These are phyloP conservation scores for Mollisia scopiformis DNA, from an alignment of 2,329 filamentous ascomycete species.

Conservation along the genomic window DNA sequence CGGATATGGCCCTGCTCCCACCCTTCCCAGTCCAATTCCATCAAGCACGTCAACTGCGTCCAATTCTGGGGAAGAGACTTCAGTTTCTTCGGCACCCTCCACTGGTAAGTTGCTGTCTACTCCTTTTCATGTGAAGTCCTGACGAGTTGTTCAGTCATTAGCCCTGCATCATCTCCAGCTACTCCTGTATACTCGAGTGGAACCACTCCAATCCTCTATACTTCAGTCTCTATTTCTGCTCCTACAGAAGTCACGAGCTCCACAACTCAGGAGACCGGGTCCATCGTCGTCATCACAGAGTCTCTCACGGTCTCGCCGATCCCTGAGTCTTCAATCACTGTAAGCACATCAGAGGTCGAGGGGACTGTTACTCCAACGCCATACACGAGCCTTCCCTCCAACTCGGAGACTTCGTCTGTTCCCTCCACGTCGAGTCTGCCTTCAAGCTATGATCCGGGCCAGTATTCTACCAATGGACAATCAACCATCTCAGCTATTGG, in stretches of 20 bases:
- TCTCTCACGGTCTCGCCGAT: neutral
- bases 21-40: constrained; percentile 10
- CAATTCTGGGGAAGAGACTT: constrained; percentile 12
- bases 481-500: constrained; percentile 11
- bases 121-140: neutral
- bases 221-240: neutral
- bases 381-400: constrained; percentile 9
- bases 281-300: neutral
- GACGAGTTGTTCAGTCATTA: neutral
- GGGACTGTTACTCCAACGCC: neutral
- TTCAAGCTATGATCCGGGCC: neutral
- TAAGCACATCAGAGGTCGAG: constrained; percentile 3
- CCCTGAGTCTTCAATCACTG: neutral
- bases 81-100: constrained; percentile 5
- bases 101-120: neutral
- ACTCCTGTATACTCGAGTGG: too few species aligned
- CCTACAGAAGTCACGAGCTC: neutral
- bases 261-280: neutral
- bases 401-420: neutral
- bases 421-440: neutral
- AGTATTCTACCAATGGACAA: neutral
- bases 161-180: neutral
- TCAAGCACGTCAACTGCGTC: neutral
- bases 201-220: too few species aligned
- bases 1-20: constrained; percentile 33